A percentile compares a stretch with the other conserved stretches of the same genome.
Evolutionary conservation across 257 asterid genomes (phyloP).

Genomic region (Nemophila menziesii): DNA sequence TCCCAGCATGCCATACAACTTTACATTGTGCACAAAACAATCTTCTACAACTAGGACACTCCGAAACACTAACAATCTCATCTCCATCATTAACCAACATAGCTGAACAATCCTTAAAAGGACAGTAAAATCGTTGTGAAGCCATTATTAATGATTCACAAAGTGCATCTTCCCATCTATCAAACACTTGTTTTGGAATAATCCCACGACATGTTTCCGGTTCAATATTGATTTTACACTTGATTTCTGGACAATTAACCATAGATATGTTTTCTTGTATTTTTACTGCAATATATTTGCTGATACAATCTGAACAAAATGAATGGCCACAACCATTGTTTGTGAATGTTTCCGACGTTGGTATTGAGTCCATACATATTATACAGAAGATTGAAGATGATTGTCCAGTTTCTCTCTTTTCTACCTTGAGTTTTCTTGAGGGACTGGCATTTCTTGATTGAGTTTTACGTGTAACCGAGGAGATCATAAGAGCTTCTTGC

Average conservation of each 20-base stretch:
- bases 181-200: constrained; percentile 9
- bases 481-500: constrained; percentile 28
- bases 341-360: constrained; percentile 14
- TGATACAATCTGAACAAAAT: constrained; percentile 39
- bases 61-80: constrained; percentile 2
- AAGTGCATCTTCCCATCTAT: constrained; percentile 26
- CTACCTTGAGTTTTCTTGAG: not conserved
- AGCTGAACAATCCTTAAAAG: constrained; percentile 18
- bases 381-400: constrained; percentile 25
- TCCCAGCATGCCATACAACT: constrained; percentile 19
- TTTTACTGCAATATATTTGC: constrained; percentile 22
- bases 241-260: constrained; percentile 39
- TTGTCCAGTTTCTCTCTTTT: constrained; percentile 3
- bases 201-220: constrained; percentile 13
- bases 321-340: constrained; percentile 25
- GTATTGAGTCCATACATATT: constrained; percentile 43
- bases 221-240: constrained; percentile 27
- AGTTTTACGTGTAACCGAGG: constrained; percentile 3
- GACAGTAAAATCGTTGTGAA: constrained; percentile 24
- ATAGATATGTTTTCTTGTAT: constrained; percentile 2
- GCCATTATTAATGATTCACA: constrained; percentile 29
- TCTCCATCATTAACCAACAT: constrained; percentile 14
- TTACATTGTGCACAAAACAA: constrained; percentile 18
- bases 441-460: not conserved
- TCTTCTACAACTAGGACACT: constrained; percentile 14